These are phyloP conservation scores for Colletotrichum eremochloae DNA, from an alignment of 2,329 filamentous ascomycete species.

Conservation along the genomic window DNA sequence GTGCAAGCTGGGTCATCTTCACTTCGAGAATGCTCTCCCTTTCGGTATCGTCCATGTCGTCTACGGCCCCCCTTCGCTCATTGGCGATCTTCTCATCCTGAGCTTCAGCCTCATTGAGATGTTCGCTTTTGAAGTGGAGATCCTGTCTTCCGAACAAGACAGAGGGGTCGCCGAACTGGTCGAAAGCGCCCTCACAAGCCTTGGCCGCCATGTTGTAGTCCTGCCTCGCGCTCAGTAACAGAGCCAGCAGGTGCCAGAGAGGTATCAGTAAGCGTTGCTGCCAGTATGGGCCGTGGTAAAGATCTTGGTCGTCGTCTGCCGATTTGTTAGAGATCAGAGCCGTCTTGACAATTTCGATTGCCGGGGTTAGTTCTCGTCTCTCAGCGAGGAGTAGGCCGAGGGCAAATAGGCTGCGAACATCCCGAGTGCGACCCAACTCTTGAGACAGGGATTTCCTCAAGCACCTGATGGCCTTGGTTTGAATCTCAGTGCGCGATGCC, in stretches of 20 bases:
- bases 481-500: conserved; percentile 77
- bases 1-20: conserved; percentile 91
- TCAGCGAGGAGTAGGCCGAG: conserved; percentile 90
- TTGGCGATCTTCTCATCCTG: conserved; percentile 51
- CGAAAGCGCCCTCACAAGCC: conserved; percentile 91
- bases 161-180: conserved; percentile 82
- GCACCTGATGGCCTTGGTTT: conserved; percentile 81
- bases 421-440: conserved; percentile 74
- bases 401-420: conserved; percentile 83
- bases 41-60: conserved; percentile 86
- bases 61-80: conserved; percentile 68
- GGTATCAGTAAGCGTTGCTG: conserved; percentile 78
- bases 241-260: conserved; percentile 90
- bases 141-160: conserved; percentile 77
- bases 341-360: conserved; percentile 85
- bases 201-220: conserved; percentile 85
- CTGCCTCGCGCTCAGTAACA: conserved; percentile 87
- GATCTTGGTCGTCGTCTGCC: conserved; percentile 58
- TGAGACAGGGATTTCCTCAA: conserved; percentile 80
- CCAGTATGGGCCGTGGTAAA: conserved; percentile 66
- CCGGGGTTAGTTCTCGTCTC: conserved; percentile 81
- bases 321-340: conserved; percentile 75
- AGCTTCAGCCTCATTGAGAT: conserved; percentile 67
- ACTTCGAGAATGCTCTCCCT: conserved; percentile 92
- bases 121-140: conserved; percentile 72